These are phyloP conservation scores for Rhizopogon vinicolor DNA, from an alignment of 768 basidiomycete species.

Conservation along the genomic window DNA sequence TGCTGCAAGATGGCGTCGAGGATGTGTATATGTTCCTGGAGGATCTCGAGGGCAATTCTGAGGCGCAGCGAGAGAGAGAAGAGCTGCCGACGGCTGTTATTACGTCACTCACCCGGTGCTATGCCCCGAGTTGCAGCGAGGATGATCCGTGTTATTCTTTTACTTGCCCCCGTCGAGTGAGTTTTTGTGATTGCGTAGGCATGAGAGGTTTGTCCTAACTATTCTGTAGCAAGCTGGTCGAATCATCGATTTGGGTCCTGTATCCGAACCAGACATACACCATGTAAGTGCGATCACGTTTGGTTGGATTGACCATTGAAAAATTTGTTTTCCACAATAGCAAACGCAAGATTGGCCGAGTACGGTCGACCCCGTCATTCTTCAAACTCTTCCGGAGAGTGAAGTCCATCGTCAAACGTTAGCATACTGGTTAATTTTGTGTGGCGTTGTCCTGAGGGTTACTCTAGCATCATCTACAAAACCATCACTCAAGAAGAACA, in stretches of 20 bases:
- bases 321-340: constrained; percentile 6
- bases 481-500: constrained; percentile 86
- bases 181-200: constrained; percentile 9
- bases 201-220: background rate
- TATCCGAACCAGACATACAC: constrained; percentile 23
- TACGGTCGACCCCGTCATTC: constrained; percentile 43
- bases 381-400: constrained; percentile 59
- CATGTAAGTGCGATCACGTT: constrained; percentile 17
- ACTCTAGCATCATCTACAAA: constrained; percentile 68
- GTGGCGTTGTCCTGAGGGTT: background rate
- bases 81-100: constrained; percentile 87
- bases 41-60: constrained; percentile 64
- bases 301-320: constrained; percentile 7
- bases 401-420: constrained; percentile 82
- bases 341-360: constrained; percentile 47
- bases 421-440: constrained; percentile 4
- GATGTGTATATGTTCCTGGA: constrained; percentile 93
- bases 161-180: constrained; percentile 72
- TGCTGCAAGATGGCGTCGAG: constrained; percentile 82
- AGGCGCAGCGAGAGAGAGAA: constrained; percentile 55
- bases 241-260: constrained; percentile 15
- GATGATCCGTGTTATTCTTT: constrained; percentile 79
- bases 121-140: constrained; percentile 81
- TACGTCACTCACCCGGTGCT: constrained; percentile 87
- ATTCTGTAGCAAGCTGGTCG: constrained; percentile 15